phyloP scores from a whole-genome alignment of 179 eudicot species.

The Amaranthus tricolor region DNA sequence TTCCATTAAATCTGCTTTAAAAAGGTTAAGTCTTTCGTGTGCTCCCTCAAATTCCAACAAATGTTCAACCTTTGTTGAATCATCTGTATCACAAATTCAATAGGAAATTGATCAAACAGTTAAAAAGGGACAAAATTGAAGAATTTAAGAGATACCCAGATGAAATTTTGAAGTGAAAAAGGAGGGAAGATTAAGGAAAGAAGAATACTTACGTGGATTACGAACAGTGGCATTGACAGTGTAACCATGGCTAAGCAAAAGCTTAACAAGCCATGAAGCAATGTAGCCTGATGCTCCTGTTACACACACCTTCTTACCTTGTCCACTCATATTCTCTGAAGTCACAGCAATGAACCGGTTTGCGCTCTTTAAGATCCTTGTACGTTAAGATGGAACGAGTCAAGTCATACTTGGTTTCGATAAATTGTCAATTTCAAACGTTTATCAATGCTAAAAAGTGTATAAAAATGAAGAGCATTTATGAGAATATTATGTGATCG shows the following conservation, averaged over 20 bases:
- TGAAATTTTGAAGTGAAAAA: not conserved
- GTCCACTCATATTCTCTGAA: not conserved
- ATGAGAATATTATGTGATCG: too few relatives aligned
- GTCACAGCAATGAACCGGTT: too few relatives aligned
- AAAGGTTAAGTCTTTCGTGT: slow-evolving; percentile 25
- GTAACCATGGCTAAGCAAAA: slow-evolving; percentile 26
- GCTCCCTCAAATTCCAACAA: slow-evolving; percentile 24
- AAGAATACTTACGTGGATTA: slow-evolving; percentile 12
- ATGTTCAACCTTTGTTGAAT: slow-evolving; percentile 14
- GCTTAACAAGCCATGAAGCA: slow-evolving; percentile 29
- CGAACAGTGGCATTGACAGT: slow-evolving; percentile 28
- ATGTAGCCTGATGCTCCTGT: slow-evolving; percentile 31
- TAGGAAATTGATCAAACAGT: not conserved
- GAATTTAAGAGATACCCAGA: not conserved
- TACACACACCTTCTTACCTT: slow-evolving; percentile 18
- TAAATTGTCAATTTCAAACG: too few relatives aligned
- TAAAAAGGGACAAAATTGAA: not conserved
- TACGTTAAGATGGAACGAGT: too few relatives aligned
- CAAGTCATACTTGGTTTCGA: too few relatives aligned
- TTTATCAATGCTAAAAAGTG: too few relatives aligned
- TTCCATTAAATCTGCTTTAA: slow-evolving; percentile 23
- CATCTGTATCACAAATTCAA: slow-evolving; percentile 18
- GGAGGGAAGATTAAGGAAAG: not conserved
- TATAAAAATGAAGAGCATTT: too few relatives aligned
- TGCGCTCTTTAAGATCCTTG: too few relatives aligned